These are phyloP conservation scores for Penicillium bialowiezense DNA, from an alignment of 495 filamentous ascomycete genomes.

Conservation along the genomic window DNA sequence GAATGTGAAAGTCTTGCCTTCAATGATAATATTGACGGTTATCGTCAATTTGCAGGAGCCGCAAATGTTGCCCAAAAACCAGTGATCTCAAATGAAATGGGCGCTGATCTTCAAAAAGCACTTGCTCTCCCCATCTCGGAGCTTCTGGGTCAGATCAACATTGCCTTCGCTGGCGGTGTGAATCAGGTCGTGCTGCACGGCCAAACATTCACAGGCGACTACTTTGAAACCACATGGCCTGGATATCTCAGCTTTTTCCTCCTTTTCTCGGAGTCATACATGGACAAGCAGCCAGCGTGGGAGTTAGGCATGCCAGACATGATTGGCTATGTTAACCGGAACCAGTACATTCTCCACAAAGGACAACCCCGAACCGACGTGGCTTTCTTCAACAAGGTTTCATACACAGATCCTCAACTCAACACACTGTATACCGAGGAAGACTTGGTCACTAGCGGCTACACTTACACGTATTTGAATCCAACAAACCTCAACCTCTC, in stretches of 20 bases:
- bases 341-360: neutral
- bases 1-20: constrained; percentile 48
- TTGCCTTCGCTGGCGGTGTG: neutral
- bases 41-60: constrained; percentile 45
- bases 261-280: neutral
- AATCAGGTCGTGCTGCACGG: neutral
- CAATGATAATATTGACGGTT: constrained; percentile 38
- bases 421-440: neutral
- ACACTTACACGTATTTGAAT: neutral
- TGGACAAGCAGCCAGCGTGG: neutral
- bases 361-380: neutral
- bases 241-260: neutral
- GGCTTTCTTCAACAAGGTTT: neutral
- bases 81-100: neutral
- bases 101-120: neutral
- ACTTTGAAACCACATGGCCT: neutral
- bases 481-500: neutral
- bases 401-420: neutral
- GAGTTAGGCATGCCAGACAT: neutral
- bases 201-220: neutral
- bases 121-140: neutral
- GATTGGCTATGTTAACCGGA: neutral
- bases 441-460: neutral
- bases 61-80: constrained; percentile 34
- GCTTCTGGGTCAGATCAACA: neutral